Evolutionary conservation across 2,329 filamentous ascomycete genomes (phyloP).

Genomic region (Fusarium lyarnte): DNA sequence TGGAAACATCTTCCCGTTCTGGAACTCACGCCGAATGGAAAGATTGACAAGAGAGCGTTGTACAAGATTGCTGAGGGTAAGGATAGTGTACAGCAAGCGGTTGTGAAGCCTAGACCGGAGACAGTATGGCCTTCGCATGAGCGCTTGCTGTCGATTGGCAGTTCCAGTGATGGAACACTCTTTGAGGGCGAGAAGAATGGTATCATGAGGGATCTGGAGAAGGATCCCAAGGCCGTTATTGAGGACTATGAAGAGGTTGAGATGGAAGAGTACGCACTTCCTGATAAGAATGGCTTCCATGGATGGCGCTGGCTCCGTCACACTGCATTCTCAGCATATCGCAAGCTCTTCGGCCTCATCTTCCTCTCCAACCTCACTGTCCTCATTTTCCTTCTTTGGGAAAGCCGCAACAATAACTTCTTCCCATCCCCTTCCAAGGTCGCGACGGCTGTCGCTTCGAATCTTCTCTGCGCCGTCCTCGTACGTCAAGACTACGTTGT

Average conservation of each 20-base stretch:
- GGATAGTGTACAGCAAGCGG: accelerated
- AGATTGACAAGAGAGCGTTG: slow-evolving; percentile 17
- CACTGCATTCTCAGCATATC: slow-evolving; percentile 26
- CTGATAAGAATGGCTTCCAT: slow-evolving; percentile 25
- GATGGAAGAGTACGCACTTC: slow-evolving; percentile 14
- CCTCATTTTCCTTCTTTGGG: slow-evolving; percentile 11
- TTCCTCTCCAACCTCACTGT: slow-evolving; percentile 18
- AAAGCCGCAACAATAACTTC: slow-evolving; percentile 14
- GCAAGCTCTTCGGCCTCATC: slow-evolving; percentile 29
- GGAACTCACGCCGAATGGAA: slow-evolving; percentile 27
- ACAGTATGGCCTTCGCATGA: slow-evolving; percentile 10
- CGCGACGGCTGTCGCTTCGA: slow-evolving; percentile 27
- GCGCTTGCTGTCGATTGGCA: neutral
- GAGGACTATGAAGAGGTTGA: slow-evolving; percentile 2
- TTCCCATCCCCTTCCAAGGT: slow-evolving; percentile 12
- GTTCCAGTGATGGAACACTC: neutral
- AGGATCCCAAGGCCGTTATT: neutral
- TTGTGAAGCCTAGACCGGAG: neutral
- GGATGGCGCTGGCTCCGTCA: slow-evolving; percentile 31
- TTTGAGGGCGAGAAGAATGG: neutral
- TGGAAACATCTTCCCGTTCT: slow-evolving; percentile 20
- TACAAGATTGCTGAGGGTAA: neutral
- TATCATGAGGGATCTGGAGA: slow-evolving; percentile 4
- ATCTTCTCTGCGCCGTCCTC: slow-evolving; percentile 54
- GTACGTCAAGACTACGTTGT: slow-evolving; percentile 61